phyloP scores from a whole-genome alignment of 495 filamentous ascomycete genomes.

The Saxispiralis lemnorum region DNA sequence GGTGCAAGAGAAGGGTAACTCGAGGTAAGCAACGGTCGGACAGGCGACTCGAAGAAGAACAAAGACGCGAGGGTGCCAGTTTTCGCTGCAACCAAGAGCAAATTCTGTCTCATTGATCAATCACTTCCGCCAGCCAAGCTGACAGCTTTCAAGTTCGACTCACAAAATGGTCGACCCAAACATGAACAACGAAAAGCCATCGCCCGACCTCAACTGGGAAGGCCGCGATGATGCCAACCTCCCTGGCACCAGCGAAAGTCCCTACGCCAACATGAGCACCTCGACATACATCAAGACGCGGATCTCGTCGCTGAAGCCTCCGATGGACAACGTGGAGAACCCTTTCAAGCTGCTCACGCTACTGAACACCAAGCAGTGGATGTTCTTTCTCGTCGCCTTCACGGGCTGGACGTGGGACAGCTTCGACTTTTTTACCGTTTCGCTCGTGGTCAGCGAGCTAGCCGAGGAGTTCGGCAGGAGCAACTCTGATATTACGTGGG shows the following conservation, averaged over 20 bases:
- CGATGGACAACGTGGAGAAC: slow-evolving; percentile 62
- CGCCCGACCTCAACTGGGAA: too few species aligned
- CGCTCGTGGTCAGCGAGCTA: slow-evolving; percentile 51
- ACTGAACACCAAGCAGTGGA: slow-evolving; percentile 62
- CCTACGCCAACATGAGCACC: slow-evolving; percentile 14
- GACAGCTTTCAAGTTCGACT: too few species aligned
- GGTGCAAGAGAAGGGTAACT: too few species aligned
- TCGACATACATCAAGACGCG: slow-evolving; percentile 49
- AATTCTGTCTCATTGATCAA: too few species aligned
- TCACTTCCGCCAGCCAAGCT: too few species aligned
- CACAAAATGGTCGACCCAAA: too few species aligned
- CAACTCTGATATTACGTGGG: slow-evolving; percentile 73
- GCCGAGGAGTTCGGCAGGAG: slow-evolving; percentile 45
- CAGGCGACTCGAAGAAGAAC: too few species aligned
- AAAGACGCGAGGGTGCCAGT: too few species aligned
- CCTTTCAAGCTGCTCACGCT: slow-evolving; percentile 53
- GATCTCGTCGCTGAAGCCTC: slow-evolving; percentile 53
- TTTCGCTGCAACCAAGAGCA: too few species aligned
- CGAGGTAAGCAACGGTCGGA: too few species aligned
- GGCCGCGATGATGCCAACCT: not conserved
- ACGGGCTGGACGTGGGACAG: slow-evolving; percentile 55
- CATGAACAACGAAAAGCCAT: too few species aligned
- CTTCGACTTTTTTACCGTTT: slow-evolving; percentile 86
- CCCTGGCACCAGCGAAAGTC: not conserved
- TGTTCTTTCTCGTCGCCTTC: slow-evolving; percentile 51